Conservation (phyloP, 306 rosid species). For the Hylodesmum podocarpum region DNA sequence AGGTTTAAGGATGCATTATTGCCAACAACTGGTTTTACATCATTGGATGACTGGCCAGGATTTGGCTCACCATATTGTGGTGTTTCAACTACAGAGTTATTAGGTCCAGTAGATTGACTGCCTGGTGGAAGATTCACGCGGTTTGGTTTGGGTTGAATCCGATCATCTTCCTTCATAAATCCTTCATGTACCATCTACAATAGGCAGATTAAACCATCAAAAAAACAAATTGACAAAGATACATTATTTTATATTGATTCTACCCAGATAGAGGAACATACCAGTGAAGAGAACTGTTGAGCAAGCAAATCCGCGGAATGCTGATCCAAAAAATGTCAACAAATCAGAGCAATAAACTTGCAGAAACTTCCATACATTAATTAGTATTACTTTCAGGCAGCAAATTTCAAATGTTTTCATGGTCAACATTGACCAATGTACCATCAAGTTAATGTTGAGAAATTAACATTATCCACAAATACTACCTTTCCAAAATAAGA, state of each 20-base stretch:
- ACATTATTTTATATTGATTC: conserved; percentile 2
- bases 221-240: neutral
- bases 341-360: conserved; percentile 39
- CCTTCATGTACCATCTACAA: conserved; percentile 78
- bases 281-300: conserved; percentile 65
- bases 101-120: conserved; percentile 54
- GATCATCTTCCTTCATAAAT: conserved; percentile 50
- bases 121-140: conserved; percentile 46
- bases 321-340: conserved; percentile 54
- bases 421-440: conserved; percentile 1
- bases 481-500: neutral
- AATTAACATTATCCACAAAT: neutral
- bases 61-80: conserved; percentile 73
- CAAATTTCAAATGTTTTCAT: conserved; percentile 5
- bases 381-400: neutral
- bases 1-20: conserved; percentile 58
- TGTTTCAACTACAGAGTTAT: conserved; percentile 58
- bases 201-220: conserved; percentile 24
- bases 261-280: conserved; percentile 40
- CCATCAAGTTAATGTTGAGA: conserved; percentile 15
- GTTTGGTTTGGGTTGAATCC: conserved; percentile 56
- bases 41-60: conserved; percentile 64
- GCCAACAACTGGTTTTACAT: conserved; percentile 52
- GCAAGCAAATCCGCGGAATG: conserved; percentile 86
- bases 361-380: conserved; percentile 19